Evolutionary conservation across 176 grass and related monocot species (phyloP).

Genomic region (Cenchrus purpureus): DNA sequence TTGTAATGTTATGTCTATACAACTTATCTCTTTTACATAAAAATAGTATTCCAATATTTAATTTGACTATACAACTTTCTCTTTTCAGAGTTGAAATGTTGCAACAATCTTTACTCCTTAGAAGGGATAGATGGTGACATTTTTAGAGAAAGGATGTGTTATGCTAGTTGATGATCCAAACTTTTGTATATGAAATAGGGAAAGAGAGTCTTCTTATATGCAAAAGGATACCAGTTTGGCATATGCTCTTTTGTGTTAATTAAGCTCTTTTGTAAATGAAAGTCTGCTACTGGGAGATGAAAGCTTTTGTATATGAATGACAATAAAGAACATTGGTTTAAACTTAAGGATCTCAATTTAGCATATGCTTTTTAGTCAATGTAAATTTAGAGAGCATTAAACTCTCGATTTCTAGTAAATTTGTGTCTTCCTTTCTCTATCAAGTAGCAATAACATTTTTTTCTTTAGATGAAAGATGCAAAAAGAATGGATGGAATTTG

Average conservation of each 20-base stretch:
- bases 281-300: neutral
- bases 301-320: too few relatives aligned
- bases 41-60: neutral
- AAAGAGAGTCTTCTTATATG: neutral
- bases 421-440: neutral
- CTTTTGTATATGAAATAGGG: too few relatives aligned
- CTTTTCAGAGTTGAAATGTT: neutral
- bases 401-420: neutral
- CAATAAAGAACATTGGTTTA: too few relatives aligned
- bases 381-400: neutral
- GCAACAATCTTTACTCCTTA: neutral
- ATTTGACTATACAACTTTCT: neutral
- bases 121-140: neutral
- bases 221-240: neutral
- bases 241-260: neutral
- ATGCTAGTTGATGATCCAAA: too few relatives aligned
- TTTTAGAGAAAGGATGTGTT: neutral
- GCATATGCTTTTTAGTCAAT: neutral
- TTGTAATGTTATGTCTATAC: neutral
- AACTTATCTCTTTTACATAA: too few relatives aligned
- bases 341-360: neutral
- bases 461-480: too few relatives aligned
- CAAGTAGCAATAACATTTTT: too few relatives aligned
- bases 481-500: too few relatives aligned
- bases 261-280: neutral